Evolutionary conservation across 2,329 filamentous ascomycete genomes (phyloP).

Genomic region (Curvularia lunata): DNA sequence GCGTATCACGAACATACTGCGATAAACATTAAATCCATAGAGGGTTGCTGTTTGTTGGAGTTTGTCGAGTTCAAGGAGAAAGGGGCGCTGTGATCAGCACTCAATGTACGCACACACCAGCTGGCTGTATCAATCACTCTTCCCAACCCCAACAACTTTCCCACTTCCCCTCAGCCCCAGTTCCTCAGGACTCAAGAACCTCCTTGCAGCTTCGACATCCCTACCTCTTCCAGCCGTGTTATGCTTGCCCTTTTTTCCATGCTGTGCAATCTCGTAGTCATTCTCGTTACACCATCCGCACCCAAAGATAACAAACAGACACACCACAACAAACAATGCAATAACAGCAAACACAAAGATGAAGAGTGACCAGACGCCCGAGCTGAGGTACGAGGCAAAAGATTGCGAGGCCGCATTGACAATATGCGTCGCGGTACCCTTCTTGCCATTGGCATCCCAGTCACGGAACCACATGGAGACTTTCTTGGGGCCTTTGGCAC

Average conservation of each 20-base stretch:
- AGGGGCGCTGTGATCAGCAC: not conserved
- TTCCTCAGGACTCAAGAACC: constrained; percentile 38
- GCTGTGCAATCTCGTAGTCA: constrained; percentile 39
- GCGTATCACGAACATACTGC: not conserved
- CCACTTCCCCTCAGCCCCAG: constrained; percentile 33
- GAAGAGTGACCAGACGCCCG: constrained; percentile 35
- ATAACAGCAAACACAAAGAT: constrained; percentile 33
- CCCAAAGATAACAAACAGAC: constrained; percentile 36
- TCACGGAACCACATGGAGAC: constrained; percentile 36
- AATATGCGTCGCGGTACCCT: constrained; percentile 34
- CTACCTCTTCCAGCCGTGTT: constrained; percentile 17
- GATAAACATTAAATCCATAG: not conserved
- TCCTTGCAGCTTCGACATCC: constrained; percentile 33
- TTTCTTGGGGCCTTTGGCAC: constrained; percentile 3
- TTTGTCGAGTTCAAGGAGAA: not conserved
- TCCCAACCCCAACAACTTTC: constrained; percentile 41
- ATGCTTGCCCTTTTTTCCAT: constrained; percentile 29
- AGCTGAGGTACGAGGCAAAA: constrained; percentile 29
- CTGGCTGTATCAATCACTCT: constrained; percentile 36
- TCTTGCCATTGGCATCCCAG: constrained; percentile 40
- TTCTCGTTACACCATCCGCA: constrained; percentile 33
- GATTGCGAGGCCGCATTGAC: constrained; percentile 14
- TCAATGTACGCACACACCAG: not conserved
- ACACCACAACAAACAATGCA: constrained; percentile 33
- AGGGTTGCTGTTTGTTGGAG: not conserved